Conservation (phyloP, 139 green algal genomes). For the Micromonas pusilla region DNA sequence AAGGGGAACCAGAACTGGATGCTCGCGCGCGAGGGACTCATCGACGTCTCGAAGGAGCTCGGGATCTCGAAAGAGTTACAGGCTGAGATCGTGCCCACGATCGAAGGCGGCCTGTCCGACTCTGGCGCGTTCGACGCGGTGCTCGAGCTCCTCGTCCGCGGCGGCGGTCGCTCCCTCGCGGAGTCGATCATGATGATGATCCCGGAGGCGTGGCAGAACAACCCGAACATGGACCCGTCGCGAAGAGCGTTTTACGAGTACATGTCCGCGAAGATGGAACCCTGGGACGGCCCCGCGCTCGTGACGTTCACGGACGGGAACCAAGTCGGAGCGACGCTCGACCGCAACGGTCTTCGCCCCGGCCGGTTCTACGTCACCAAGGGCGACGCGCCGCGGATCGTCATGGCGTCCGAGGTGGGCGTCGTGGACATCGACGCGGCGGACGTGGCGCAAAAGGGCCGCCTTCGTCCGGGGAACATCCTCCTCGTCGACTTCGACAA, state of each 20-base stretch:
- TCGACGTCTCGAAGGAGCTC: slow-evolving; percentile 60
- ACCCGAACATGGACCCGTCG: slow-evolving; percentile 45
- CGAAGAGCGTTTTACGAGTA: slow-evolving; percentile 88
- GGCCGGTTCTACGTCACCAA: slow-evolving; percentile 93
- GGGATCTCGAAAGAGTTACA: slow-evolving; percentile 59
- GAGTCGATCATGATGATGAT: slow-evolving; percentile 97
- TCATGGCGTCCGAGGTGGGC: slow-evolving; percentile 56
- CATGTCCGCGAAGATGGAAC: slow-evolving; percentile 87
- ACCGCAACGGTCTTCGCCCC: slow-evolving; percentile 92
- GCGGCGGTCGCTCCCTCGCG: slow-evolving; percentile 66
- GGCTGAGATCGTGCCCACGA: slow-evolving; percentile 71
- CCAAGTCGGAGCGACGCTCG: slow-evolving; percentile 87
- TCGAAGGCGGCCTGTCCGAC: slow-evolving; percentile 75
- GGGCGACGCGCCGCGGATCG: slow-evolving; percentile 40
- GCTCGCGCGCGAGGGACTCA: slow-evolving; percentile 77
- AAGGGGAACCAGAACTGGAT: slow-evolving; percentile 86
- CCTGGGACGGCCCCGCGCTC: slow-evolving; percentile 91
- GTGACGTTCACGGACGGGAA: slow-evolving; percentile 79
- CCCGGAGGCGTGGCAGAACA: slow-evolving; percentile 84
- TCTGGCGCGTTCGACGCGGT: slow-evolving; percentile 79
- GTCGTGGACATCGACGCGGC: slow-evolving; percentile 83
- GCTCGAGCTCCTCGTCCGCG: slow-evolving; percentile 76
- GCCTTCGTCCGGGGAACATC: slow-evolving; percentile 94
- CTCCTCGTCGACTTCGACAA: slow-evolving; percentile 91
- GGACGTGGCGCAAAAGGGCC: slow-evolving; percentile 77